Base-by-base conservation (phyloP, 208 protist species). In the Leishmania gerbilli region DNA sequence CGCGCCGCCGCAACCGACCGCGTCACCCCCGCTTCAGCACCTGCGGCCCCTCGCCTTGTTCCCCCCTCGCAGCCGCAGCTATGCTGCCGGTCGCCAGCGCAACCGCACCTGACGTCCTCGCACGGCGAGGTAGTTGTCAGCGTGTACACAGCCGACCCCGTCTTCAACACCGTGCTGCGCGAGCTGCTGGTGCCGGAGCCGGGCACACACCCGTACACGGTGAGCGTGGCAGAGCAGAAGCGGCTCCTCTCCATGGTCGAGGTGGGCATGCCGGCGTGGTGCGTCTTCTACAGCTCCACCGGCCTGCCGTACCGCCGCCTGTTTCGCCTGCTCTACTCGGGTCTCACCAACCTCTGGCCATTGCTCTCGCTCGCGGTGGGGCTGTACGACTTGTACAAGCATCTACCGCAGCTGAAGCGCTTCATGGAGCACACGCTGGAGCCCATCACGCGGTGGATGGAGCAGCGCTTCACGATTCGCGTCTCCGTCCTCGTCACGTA, bases 351-450 rank as follows among this genome's bases (percentile, higher is more conserved):
- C 79, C 74, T 97, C 24, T 93, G 87, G 88, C 94, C 94, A 2
- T 71, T 97, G 37, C 79, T 97, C 51, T 93, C 94, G 49, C 84
- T 97, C 21, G 87, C 83, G 27, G 91, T 93, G 4, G 94, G 94
- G 13, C 69, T 93, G 17, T 97, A 95, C 80, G 94, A 97, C 82
- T 74, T 97, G 37, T 97, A 97, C 79, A 92, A 93, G 78, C 91
- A 95, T 71, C 81, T 97, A 24, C 92, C 92, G 21, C 88, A 94
- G 81, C 89, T 97, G 77, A 93, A 92, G 75, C 65, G 47, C 0
- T 95, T 95, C 80, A 58, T 97, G 65, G 81, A 84, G 42, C 82
- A 84, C 71, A 93, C 87, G 37, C 79, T 95, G 27, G 89, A 87
- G 31, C 93, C 93, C 9, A 64, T 96, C 42, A 76, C 88, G 8